Evolutionary conservation across 192 early-diverging fungal genomes (phyloP), one percentile per base, ranked within the genome.

Genomic region (Bifiguratus adelaidae): DNA sequence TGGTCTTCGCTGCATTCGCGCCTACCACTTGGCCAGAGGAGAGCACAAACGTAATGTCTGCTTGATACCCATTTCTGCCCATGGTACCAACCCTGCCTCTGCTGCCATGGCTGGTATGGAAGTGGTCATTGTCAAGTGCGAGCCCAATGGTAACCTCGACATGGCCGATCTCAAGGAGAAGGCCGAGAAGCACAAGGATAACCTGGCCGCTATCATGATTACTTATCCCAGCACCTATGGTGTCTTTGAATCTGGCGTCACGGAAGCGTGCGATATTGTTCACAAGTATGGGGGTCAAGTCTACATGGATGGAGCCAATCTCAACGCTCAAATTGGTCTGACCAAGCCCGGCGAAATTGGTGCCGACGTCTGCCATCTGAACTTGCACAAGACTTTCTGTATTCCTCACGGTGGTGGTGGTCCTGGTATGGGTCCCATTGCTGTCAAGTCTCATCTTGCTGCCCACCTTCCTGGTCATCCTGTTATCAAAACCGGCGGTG

Each of bases 401-500:
- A 97, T 99, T 59, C 95, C 95, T 4, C 95, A 99, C 61, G 95
- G 95, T 61, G 95, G 95, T 41, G 95, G 95, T 65, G 95, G 95
- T 33, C 95, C 95, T 8, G 95, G 95, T 47, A 88, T 99, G 76
- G 95, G 95, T 23, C 92, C 92, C 7, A 93, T 98, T 55, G 88
- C 86, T 63, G 91, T 92, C 58, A 91, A 91, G 70, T 48, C 82
- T 19, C 92, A 95, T 61, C 62, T 99, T 49, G 76, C 75, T 9
- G 89, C 91, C 44, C 95, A 86, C 76, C 74, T 99, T 11, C 96
- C 96, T 8, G 85, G 85, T 32, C 91, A 97, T 51, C 91, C 91
- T 25, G 76, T 91, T 35, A 67, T 89, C n/a, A 49, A 60, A 35
- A 78, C 67, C 28, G 74, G 81, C 45, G 85, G 86, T 29, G 77